Base-by-base conservation (phyloP, 306 rosid species). In the Dryas drummondii region DNA sequence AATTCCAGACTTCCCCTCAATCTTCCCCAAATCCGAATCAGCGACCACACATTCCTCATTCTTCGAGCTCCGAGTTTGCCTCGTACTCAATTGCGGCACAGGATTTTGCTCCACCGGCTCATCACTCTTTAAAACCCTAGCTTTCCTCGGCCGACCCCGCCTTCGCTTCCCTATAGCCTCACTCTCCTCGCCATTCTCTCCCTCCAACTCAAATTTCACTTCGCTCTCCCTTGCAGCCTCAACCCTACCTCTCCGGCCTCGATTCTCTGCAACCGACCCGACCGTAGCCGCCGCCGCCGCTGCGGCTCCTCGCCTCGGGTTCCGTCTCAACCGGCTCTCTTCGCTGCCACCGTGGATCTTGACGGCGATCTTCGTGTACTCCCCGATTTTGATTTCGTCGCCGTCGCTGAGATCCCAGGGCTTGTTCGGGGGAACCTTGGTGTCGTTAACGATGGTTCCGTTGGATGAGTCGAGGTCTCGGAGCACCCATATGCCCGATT, bases 391-490 rank as follows among this genome's bases (percentile, higher is more conserved):
- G 79, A 94, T 73, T 59, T 67, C 41, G 68, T 90, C 88, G 10
- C 83, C 91, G 49, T 88, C 73, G 53, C 16, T 50, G 26, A 94
- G 83, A 16, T 64, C 49, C 74, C 86, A 58, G 5, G 92, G 82
- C 2, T 68, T 58, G 46, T 73, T 10, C 0, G 97, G 89, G 2
- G 77, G 68, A 49, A 94, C 32, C 1, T 32, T 45, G 42, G 74
- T 41, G 16, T 44, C 85, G 60, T 94, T 84, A n/a, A 91, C 76
- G n/a, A 84, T n/a, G 57, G 97, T 90, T 27, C 98, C 98, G 76
- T 94, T 91, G 41, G 97, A 94, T 52, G 97, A 91, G 7, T 81
- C 78, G 26, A 91, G 94, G 78, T 94, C 98, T 13, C 49, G 86
- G 81, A 94, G 71, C 1, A 79, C 14, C 97, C 98, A 91, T 26